Percentiles rank a stretch among this genome's conserved stretches.
phyloP scores from a whole-genome alignment of 2,329 filamentous ascomycete species.

The Cercospora canescens region DNA sequence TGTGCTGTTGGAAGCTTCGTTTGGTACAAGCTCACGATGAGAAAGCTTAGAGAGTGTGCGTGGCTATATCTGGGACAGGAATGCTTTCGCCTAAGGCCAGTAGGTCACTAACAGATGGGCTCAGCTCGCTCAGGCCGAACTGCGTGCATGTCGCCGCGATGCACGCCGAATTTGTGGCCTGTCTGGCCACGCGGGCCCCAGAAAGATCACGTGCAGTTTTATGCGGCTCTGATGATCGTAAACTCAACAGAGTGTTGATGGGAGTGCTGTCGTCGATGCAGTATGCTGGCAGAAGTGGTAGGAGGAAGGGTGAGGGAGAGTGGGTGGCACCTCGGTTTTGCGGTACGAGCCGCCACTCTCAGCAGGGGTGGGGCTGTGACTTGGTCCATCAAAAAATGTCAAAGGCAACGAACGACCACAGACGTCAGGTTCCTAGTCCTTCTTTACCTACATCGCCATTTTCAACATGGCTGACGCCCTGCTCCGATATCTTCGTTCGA shows the following conservation, averaged over 20 bases:
- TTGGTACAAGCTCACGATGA: not conserved
- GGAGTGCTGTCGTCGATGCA: not conserved
- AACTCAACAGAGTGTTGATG: not conserved
- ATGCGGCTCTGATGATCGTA: not conserved
- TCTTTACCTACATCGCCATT: not conserved
- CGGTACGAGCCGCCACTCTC: not conserved
- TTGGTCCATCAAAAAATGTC: constrained; percentile 8
- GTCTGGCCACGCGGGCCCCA: not conserved
- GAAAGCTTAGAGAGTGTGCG: not conserved
- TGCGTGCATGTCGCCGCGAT: not conserved
- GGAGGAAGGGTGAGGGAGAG: not conserved
- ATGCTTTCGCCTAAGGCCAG: not conserved
- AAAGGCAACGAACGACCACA: not conserved
- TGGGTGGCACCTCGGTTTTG: not conserved
- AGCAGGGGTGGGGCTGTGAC: not conserved
- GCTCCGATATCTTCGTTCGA: constrained; percentile 41
- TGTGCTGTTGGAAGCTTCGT: not conserved
- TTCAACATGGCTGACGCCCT: constrained; percentile 45
- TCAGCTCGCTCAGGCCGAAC: not conserved
- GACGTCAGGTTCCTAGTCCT: not conserved
- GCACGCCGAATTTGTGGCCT: not conserved
- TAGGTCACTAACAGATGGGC: not conserved
- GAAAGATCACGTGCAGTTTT: not conserved
- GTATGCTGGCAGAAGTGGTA: not conserved
- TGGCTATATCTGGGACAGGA: not conserved